Evolutionary conservation across 306 rosid genomes (phyloP).

Genomic region (Cercis canadensis): DNA sequence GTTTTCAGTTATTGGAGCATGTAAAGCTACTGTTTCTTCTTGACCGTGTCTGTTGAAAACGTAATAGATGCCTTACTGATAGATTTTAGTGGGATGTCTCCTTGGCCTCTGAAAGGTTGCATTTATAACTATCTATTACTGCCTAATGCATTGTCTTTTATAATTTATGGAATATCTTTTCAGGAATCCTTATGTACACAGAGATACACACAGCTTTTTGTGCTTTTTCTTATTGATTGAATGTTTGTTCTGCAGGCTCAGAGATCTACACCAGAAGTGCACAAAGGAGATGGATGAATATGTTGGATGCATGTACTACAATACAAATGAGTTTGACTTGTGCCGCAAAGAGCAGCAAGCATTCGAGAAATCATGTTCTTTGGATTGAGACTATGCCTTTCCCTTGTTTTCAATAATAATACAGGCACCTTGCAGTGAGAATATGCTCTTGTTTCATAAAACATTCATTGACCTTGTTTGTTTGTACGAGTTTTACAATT

Average conservation of each 20-base stretch:
- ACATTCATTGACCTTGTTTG: constrained; percentile 41
- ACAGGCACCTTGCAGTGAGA: constrained; percentile 56
- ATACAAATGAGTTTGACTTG: constrained; percentile 89
- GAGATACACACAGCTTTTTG: background rate
- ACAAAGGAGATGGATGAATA: constrained; percentile 91
- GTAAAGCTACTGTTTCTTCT: background rate
- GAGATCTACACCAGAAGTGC: constrained; percentile 89
- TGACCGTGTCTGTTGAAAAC: constrained; percentile 3
- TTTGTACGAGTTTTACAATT: constrained; percentile 30
- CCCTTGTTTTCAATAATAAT: constrained; percentile 51
- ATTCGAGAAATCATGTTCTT: constrained; percentile 79
- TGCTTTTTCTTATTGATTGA: constrained; percentile 10
- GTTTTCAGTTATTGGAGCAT: background rate
- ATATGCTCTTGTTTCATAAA: constrained; percentile 41
- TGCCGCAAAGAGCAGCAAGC: constrained; percentile 95
- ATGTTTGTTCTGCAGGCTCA: constrained; percentile 66
- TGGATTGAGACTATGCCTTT: constrained; percentile 58
- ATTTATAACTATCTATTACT: background rate
- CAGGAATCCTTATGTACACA: background rate
- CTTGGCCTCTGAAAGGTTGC: background rate
- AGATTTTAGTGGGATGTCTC: too few species aligned
- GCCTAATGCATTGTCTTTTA: constrained; percentile 11
- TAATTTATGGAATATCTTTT: background rate
- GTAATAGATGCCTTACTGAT: constrained; percentile 14
- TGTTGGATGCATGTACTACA: constrained; percentile 95